Evolutionary conservation across 345 rosid species (phyloP).

Genomic region (Mangifera indica): DNA sequence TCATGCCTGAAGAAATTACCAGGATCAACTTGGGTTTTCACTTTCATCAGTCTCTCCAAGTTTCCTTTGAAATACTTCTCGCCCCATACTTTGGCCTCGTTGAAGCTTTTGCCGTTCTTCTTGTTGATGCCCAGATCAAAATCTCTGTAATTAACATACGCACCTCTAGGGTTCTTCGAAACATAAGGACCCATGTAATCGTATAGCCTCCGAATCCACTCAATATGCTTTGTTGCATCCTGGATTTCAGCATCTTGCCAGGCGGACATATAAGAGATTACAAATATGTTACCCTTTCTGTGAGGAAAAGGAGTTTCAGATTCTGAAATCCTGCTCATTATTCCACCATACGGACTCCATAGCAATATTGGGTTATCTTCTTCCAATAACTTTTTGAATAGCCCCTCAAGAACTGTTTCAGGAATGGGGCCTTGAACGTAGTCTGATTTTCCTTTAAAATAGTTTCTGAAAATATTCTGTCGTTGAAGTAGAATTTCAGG

Average conservation of each 20-base stretch:
- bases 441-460: slow-evolving; percentile 64
- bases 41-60: background rate
- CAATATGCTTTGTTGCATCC: background rate
- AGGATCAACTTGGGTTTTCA: background rate
- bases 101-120: no score
- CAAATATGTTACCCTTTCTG: slow-evolving; percentile 43
- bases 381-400: slow-evolving; percentile 42
- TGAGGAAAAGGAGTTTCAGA: slow-evolving; percentile 59
- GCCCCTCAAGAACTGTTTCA: slow-evolving; percentile 34
- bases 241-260: background rate
- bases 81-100: background rate
- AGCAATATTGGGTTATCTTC: slow-evolving; percentile 56
- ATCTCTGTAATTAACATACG: background rate
- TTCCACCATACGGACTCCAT: slow-evolving; percentile 75
- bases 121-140: background rate
- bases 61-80: background rate
- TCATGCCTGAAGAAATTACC: slow-evolving; percentile 6
- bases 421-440: slow-evolving; percentile 42
- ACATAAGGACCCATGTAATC: background rate
- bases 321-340: slow-evolving; percentile 52
- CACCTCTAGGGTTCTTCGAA: background rate
- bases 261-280: background rate
- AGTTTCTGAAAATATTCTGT: slow-evolving; percentile 41
- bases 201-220: background rate
- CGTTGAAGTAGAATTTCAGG: slow-evolving; percentile 55